Base-by-base conservation (phyloP, 192 early-diverging fungal genomes). In the Glomus cerebriforme region DNA sequence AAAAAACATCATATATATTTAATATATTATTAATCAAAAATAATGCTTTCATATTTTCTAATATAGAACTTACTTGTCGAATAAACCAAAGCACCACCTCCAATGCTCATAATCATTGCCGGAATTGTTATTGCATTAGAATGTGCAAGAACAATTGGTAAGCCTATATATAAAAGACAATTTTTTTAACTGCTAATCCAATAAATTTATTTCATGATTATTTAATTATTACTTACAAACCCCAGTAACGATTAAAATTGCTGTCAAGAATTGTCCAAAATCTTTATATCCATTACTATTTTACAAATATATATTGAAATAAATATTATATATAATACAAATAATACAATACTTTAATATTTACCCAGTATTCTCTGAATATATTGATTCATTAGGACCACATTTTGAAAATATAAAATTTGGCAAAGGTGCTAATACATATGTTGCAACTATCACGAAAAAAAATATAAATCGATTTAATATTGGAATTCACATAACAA, bases 11-110 rank as follows among this genome's bases (percentile, higher is more conserved):
- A n/a, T n/a, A n/a, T n/a, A n/a, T n/a, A n/a, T n/a, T n/a, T n/a
- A n/a, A n/a, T 43, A 43, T 12, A 12, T 43, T 12, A 43, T 10
- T 43, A 43, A 43, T n/a, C n/a, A n/a, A n/a, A n/a, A n/a, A n/a
- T n/a, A n/a, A n/a, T n/a, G n/a, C n/a, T n/a, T n/a, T n/a, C n/a
- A n/a, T n/a, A n/a, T n/a, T n/a, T n/a, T 12, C 10, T 43, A 43
- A 12, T 43, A 43, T 43, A 43, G 1, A 45, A 80, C 84, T 75
- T 91, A 85, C 97, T 98, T 29, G 96, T 98, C 31, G 90, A 90
- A 79, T 99, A 99, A 31, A 99, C 95, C 83, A 99, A 79, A 27
- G 95, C 73, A n/a, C 97, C 97, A 43, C 97, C 97, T 7, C 85
- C 75, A 59, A 96, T 87, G 83, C 95, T 97, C 90, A 99, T 92